Evolutionary conservation across 1,139 yeast species (phyloP).

Genomic region (Pichia inconspicua): DNA sequence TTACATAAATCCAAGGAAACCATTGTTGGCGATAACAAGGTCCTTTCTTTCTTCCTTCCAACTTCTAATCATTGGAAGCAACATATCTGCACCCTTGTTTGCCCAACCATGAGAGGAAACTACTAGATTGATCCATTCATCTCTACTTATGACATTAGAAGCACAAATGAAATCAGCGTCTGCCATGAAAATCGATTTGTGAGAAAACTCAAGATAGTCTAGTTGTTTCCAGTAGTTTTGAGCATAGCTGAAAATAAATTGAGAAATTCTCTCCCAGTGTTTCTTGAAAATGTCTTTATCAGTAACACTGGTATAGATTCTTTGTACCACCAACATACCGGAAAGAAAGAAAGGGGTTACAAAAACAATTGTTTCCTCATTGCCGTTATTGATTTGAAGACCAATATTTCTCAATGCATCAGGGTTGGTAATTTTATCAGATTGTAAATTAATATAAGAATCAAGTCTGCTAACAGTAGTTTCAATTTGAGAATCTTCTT

Average conservation of each 20-base stretch:
- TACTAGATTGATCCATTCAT: neutral
- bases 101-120: neutral
- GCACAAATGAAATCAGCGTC: conserved; percentile 5
- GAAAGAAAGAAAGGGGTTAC: conserved; percentile 5
- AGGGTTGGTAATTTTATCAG: neutral
- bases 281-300: neutral
- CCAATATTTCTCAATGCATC: conserved; percentile 6
- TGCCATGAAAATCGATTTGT: conserved; percentile 1
- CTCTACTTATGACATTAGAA: neutral
- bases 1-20: conserved; percentile 28
- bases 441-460: conserved; percentile 1
- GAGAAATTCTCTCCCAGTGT: conserved; percentile 5
- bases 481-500: neutral
- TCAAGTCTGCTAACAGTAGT: conserved; percentile 1
- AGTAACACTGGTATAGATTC: conserved; percentile 4
- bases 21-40: conserved; percentile 6
- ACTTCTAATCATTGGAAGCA: conserved; percentile 9
- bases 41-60: conserved; percentile 4
- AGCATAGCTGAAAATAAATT: conserved; percentile 5
- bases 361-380: conserved; percentile 3
- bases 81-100: neutral
- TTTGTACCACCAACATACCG: conserved; percentile 1
- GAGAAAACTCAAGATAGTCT: neutral
- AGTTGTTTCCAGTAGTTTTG: conserved; percentile 1
- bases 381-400: conserved; percentile 1